Percentiles rank a stretch among this genome's conserved stretches.
phyloP scores from a whole-genome alignment of 2,329 filamentous ascomycete species.

The Fusarium mexicanum region DNA sequence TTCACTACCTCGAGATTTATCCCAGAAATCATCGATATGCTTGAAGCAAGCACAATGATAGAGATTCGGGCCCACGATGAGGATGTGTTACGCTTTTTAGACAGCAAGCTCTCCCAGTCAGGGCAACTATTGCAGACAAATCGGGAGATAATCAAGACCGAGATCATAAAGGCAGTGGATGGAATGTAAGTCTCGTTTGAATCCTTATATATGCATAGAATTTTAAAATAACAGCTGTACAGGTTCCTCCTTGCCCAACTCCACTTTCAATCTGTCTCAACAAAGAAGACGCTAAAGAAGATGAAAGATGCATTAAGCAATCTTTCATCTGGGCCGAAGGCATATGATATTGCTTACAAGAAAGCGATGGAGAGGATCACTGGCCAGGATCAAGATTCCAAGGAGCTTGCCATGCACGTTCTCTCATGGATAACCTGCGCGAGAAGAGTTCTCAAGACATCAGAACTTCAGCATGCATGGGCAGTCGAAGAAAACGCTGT shows the following conservation, averaged over 20 bases:
- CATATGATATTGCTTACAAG: neutral
- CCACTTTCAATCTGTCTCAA: fast-evolving
- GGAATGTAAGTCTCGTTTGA: neutral
- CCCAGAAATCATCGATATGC: neutral
- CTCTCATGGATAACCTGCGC: neutral
- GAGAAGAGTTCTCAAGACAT: fast-evolving
- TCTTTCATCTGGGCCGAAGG: fast-evolving
- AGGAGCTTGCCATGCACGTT: neutral
- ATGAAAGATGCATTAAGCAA: neutral
- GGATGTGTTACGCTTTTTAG: neutral
- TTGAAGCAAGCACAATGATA: neutral
- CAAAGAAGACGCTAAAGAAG: fast-evolving
- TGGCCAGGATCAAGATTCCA: fast-evolving
- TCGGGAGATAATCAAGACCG: neutral
- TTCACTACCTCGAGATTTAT: neutral
- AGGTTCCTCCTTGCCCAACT: neutral
- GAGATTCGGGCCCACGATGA: neutral
- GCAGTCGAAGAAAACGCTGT: neutral
- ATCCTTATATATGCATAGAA: too few relatives aligned
- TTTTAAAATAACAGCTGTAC: fast-evolving
- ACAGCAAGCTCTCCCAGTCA: fast-evolving
- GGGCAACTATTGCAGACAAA: fast-evolving
- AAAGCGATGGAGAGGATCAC: neutral
- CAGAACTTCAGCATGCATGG: fast-evolving
- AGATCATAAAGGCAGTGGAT: fast-evolving